phyloP scores from a whole-genome alignment of 2,329 filamentous ascomycete species.

The Emergomyces africanus region DNA sequence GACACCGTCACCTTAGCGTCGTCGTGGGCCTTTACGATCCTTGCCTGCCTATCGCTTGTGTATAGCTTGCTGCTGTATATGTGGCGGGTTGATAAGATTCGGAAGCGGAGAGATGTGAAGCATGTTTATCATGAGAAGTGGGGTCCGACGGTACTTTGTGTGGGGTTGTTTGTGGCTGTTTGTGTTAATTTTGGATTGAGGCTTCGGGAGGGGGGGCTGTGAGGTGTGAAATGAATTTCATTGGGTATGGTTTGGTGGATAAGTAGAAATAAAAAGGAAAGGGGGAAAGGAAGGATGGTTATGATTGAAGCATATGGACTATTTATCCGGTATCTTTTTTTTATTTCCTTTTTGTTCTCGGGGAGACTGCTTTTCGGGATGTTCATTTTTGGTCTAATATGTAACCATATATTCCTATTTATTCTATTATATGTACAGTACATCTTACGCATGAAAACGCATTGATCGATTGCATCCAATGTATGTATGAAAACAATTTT shows the following conservation, averaged over 20 bases:
- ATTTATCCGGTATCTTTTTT: background rate
- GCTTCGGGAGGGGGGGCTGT: conserved; percentile 43
- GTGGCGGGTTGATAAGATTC: conserved; percentile 76
- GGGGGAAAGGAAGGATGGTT: no score
- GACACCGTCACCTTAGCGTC: conserved; percentile 52
- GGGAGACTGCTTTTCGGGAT: background rate
- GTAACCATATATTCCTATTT: background rate
- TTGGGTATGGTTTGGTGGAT: no score
- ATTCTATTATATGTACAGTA: background rate
- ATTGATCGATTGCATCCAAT: background rate
- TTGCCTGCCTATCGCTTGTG: conserved; percentile 64
- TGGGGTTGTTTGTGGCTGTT: conserved; percentile 60
- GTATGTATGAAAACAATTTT: background rate
- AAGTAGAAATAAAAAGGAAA: conserved; percentile 6
- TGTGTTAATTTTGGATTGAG: conserved; percentile 69
- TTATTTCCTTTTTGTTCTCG: background rate
- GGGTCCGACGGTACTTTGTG: conserved; percentile 68
- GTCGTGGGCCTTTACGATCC: conserved; percentile 65
- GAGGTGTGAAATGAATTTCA: background rate
- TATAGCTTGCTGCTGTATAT: conserved; percentile 79
- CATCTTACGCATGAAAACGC: background rate
- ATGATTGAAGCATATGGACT: background rate
- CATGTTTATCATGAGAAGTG: conserved; percentile 70
- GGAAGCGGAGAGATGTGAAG: conserved; percentile 66
- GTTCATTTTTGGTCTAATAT: background rate